Evolutionary conservation across 495 filamentous ascomycete species (phyloP), one percentile per base, ranked within the genome.

Genomic region (Lophiostoma macrostomum): DNA sequence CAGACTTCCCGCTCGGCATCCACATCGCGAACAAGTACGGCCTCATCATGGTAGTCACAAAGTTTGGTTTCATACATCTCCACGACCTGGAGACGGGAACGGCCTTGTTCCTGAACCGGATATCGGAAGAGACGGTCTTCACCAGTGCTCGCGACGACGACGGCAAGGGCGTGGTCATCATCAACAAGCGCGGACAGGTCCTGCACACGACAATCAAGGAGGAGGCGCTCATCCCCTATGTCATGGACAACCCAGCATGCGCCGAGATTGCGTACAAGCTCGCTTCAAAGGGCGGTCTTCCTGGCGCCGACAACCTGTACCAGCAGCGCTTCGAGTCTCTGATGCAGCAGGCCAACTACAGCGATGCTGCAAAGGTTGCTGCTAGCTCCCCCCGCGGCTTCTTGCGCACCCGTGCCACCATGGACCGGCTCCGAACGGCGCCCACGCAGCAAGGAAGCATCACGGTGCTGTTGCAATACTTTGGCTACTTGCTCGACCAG

Each of bases 51-150:
- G 80, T 99, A 31, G 88, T 97, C 48, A 99, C 93, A 14, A 99
- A 99, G 68, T 99, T 96, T 66, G 93, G 93, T 34, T 99, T 97
- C 73, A 97, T 99, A 60, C 93, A 99, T 70, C 80, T 99, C 8
- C 97, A 97, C 70, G 93, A 99, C 63, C 80, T 99, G 36, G 93
- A 97, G 74, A 91, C 88, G 5, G 93, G 88, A 28, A 88, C 87
- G n/a, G 93, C 90, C 67, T 91, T 99, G 66, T 99, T 96, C 81
- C 95, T 99, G 91, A 97, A 99, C 73, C 86, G 93, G 43, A 99
- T 99, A 64, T 99, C 93, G 18, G 94, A 90, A 73, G 93, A 99
- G 66, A 99, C 93, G 0, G 97, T 99, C 65, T 99, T 99, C 73
- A 91, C 90, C 13, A 95, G 90, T 11, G 83, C 90, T 4, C 72